Evolutionary conservation across 2,329 filamentous ascomycete species (phyloP), one percentile per base, ranked within the genome.

Genomic region (Neonectria hederae): DNA sequence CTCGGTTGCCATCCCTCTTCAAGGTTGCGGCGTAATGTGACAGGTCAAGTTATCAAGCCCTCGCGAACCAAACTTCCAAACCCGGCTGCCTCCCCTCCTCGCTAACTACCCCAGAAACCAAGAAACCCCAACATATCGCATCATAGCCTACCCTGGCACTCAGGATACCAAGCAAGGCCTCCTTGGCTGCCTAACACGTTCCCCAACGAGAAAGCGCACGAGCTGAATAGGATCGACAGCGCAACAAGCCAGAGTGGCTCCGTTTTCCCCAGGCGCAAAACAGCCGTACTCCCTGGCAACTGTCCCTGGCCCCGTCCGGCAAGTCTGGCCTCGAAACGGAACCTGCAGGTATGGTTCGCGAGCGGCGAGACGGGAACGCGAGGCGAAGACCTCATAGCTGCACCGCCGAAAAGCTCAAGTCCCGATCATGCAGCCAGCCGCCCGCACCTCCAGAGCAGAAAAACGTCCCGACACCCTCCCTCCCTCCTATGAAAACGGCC

Each of bases 21-120:
- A 62, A 38, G 59, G 35, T 53, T 32, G 46, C 62, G 51, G 49
- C 65, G 42, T 53, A 53, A 69, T 69, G 49, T 68, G 56, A 63
- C 59, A 53, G 65, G 62, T 67, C 59, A 62, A 60, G 49, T 61
- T 49, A 30, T 48, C 48, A 51, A 51, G 14, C 11, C 38, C 26
- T 32, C 26, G 48, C 48, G 22, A 49, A 24, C 49, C 32, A 54
- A 48, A 40, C 49, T 30, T 14, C 17, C 26, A 40, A 22, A 13
- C 22, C 32, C 32, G 11, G 38, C 48, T 30, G 14, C 54, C 42
- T 49, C 48, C 38, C 24, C 22, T 35, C 40, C 55, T 63, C 49
- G 49, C 45, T 28, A 28, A 28, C 28, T 63, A 54, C 45, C 59
- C 38, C 26, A 35, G 48, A 51, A 51, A 51, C 48, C 28, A 19